phyloP scores from a whole-genome alignment of 768 basidiomycete genomes.

The Phlebiopsis flavidoalba region DNA sequence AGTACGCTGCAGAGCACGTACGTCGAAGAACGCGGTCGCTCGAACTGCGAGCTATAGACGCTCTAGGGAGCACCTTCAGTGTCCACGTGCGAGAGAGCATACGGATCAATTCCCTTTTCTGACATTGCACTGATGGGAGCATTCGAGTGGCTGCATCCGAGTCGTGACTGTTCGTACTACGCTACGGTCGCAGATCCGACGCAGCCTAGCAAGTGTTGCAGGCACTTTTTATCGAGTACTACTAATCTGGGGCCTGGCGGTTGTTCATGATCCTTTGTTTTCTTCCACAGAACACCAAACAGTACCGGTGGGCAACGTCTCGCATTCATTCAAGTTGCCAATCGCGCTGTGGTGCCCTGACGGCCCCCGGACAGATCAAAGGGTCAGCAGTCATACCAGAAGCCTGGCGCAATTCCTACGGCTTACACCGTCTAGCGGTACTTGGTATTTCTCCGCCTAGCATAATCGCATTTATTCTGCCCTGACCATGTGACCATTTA shows the following conservation, averaged over 20 bases:
- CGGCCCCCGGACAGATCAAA: neutral
- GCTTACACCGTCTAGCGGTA: neutral
- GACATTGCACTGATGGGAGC: neutral
- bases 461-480: neutral
- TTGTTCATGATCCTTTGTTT: too few relatives aligned
- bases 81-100: neutral
- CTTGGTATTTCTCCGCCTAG: neutral
- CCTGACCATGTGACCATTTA: slow-evolving; percentile 6
- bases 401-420: neutral
- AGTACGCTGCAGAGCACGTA: neutral
- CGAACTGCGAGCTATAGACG: neutral
- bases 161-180: too few relatives aligned
- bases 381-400: neutral
- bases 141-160: too few relatives aligned
- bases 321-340: neutral
- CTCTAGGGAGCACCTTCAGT: neutral
- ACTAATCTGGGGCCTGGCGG: too few relatives aligned
- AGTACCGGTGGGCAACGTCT: neutral
- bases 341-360: neutral
- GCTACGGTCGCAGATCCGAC: too few relatives aligned
- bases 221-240: too few relatives aligned
- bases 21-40: neutral
- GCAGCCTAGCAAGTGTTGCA: neutral
- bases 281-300: too few relatives aligned
- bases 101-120: neutral